Evolutionary conservation across 305 asterid genomes (phyloP), one percentile per base, ranked within the genome.

Genomic region (Fraxinus latifolia): DNA sequence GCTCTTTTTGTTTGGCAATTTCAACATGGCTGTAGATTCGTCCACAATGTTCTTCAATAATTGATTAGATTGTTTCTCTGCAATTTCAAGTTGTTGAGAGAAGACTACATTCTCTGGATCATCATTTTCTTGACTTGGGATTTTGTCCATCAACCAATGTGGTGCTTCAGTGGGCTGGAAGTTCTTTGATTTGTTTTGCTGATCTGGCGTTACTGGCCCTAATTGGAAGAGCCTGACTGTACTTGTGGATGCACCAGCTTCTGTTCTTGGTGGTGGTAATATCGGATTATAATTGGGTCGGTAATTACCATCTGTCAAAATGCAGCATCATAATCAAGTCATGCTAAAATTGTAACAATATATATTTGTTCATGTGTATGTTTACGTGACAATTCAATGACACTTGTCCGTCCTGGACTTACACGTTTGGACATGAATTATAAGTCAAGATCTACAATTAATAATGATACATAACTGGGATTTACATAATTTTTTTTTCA

Each of bases 121-220:
- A 55, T 76, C 84, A 50, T 87, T 91, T 79, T 83, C 89, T 78
- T 68, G 89, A 70, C 81, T 84, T 29, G 75, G 80, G 84, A 84
- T 79, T 79, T 82, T 83, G 14, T 82, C 85, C 44, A 78, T 75
- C 5, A 83, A 79, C 74, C 80, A 74, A 81, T 83, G 81, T 1
- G 88, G 90, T 39, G 78, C 83, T 86, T 81, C 90, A 86, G 55
- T 71, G 79, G 77, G 80, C 81, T 85, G 90, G 86, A 78, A 77
- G 82, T 79, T 87, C 75, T 71, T 86, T 34, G 84, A 77, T 83
- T 81, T 89, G 85, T 79, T 89, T 60, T 85, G 86, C 80, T 84
- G 90, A 80, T 88, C 91, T 62, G 97, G 97, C 15, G 97, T 91
- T 42, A 79, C 87, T 5, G 93, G 96, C 78, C 88, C 89, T 27